Percentiles rank a stretch among this genome's conserved stretches.
Evolutionary conservation across 768 basidiomycete species (phyloP).

Genomic region (Pleurotus platypus): DNA sequence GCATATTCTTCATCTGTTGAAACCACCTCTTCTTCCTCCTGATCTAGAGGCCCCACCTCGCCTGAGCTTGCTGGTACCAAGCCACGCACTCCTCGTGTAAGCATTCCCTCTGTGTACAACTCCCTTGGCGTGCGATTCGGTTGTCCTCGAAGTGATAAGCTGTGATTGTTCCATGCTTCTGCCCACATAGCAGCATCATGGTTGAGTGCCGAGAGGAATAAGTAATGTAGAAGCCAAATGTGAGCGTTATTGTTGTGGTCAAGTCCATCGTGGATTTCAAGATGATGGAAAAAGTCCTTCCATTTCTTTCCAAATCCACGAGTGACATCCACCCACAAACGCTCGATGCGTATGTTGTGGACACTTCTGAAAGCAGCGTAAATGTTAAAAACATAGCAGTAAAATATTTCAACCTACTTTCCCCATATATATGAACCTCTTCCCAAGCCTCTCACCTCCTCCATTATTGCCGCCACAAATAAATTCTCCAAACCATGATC

Average conservation of each 20-base stretch:
- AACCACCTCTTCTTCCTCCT: not conserved
- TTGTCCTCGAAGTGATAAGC: constrained; percentile 16
- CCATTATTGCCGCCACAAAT: constrained; percentile 17
- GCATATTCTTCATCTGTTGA: constrained; percentile 11
- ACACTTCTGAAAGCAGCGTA: constrained; percentile 24
- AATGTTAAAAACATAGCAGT: not conserved
- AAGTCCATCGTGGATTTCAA: constrained; percentile 27
- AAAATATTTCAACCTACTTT: constrained; percentile 10
- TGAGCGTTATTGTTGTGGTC: constrained; percentile 21
- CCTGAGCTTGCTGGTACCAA: constrained; percentile 6
- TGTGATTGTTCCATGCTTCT: constrained; percentile 32
- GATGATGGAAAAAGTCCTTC: constrained; percentile 32
- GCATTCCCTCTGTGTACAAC: constrained; percentile 28
- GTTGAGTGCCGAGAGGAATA: constrained; percentile 31
- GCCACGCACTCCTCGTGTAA: constrained; percentile 24
- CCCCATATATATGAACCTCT: constrained; percentile 23
- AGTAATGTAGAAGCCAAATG: constrained; percentile 36
- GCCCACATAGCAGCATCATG: constrained; percentile 26
- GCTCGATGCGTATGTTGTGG: constrained; percentile 36
- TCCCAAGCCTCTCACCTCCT: constrained; percentile 9
- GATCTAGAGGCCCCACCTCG: not conserved
- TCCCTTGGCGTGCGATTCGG: constrained; percentile 18
- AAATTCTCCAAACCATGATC: constrained; percentile 26
- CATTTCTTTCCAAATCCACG: constrained; percentile 30
- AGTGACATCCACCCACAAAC: constrained; percentile 36